Percentiles rank a stretch among this genome's conserved stretches.
These are phyloP conservation scores for Claviceps lovelessii DNA, from an alignment of 2,329 filamentous ascomycete species.

Conservation along the genomic window DNA sequence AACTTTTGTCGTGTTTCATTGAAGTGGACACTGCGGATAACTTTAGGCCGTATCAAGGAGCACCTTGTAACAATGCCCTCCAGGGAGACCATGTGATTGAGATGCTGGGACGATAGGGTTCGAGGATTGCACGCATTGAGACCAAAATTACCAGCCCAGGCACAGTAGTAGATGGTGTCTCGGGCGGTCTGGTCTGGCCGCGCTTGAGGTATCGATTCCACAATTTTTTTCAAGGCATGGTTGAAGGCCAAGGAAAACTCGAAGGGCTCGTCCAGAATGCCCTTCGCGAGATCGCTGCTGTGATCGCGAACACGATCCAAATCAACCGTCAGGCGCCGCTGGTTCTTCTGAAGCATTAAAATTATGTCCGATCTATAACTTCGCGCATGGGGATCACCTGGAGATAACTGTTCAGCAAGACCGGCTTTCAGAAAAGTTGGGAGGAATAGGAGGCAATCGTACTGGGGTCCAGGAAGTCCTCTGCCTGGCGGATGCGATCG, in stretches of 20 bases:
- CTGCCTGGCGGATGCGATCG: conserved; percentile 73
- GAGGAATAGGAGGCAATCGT: conserved; percentile 20
- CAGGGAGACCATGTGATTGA: conserved; percentile 94
- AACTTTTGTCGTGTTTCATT: conserved; percentile 79
- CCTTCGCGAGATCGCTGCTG: conserved; percentile 64
- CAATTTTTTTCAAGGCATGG: conserved; percentile 73
- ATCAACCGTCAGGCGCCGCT: conserved; percentile 53
- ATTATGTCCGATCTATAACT: conserved; percentile 88
- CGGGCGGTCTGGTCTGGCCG: conserved; percentile 61
- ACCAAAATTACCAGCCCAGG: conserved; percentile 92
- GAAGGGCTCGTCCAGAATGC: conserved; percentile 72
- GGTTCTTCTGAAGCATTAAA: conserved; percentile 54
- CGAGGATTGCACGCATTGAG: conserved; percentile 89
- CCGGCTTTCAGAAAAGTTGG: not conserved
- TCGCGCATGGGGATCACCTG: conserved; percentile 39
- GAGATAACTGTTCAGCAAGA: not conserved
- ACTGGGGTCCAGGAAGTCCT: conserved; percentile 91
- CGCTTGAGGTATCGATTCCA: conserved; percentile 63
- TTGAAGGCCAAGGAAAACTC: conserved; percentile 83
- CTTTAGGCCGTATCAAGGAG: conserved; percentile 86
- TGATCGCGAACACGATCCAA: conserved; percentile 87
- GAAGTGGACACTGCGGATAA: conserved; percentile 97
- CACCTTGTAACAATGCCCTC: conserved; percentile 96
- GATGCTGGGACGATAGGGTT: conserved; percentile 72
- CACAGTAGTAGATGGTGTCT: conserved; percentile 85